These are phyloP conservation scores for Fusarium tricinctum DNA, from an alignment of 2,329 filamentous ascomycete species.

Conservation along the genomic window DNA sequence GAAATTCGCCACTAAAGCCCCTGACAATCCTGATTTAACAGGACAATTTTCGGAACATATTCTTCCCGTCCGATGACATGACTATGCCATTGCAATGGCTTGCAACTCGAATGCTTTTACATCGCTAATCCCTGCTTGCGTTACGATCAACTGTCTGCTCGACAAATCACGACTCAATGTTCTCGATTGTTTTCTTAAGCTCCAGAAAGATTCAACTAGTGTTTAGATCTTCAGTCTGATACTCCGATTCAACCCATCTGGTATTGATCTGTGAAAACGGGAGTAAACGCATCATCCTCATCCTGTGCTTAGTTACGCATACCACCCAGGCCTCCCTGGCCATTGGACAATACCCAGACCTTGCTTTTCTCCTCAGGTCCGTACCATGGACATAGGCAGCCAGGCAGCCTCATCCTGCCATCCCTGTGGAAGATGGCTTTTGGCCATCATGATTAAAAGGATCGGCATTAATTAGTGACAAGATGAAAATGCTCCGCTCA, in stretches of 20 bases:
- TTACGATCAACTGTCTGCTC: constrained; percentile 12
- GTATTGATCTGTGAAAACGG: constrained; percentile 3
- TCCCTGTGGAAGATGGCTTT: constrained; percentile 10
- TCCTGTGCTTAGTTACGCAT: constrained; percentile 8
- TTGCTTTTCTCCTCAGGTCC: constrained; percentile 17
- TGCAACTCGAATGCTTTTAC: constrained; percentile 20
- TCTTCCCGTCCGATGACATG: constrained; percentile 26
- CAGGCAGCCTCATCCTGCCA: constrained; percentile 22
- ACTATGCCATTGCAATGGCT: constrained; percentile 33
- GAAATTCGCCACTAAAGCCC: constrained; percentile 26
- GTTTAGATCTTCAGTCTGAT: constrained; percentile 15
- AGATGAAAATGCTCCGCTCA: constrained; percentile 26
- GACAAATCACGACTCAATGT: constrained; percentile 25
- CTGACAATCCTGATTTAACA: constrained; percentile 14
- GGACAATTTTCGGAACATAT: constrained; percentile 8
- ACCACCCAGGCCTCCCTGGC: neutral
- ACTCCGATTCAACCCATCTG: constrained; percentile 18
- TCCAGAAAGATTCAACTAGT: constrained; percentile 19
- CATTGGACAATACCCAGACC: neutral
- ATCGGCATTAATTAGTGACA: constrained; percentile 9
- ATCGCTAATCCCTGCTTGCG: constrained; percentile 32
- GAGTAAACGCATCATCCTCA: constrained; percentile 8
- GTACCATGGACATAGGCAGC: constrained; percentile 20
- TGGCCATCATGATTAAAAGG: constrained; percentile 21
- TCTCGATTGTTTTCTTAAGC: constrained; percentile 20